Evolutionary conservation across 2,329 filamentous ascomycete genomes (phyloP).

Genomic region (Diaporthe sp.): DNA sequence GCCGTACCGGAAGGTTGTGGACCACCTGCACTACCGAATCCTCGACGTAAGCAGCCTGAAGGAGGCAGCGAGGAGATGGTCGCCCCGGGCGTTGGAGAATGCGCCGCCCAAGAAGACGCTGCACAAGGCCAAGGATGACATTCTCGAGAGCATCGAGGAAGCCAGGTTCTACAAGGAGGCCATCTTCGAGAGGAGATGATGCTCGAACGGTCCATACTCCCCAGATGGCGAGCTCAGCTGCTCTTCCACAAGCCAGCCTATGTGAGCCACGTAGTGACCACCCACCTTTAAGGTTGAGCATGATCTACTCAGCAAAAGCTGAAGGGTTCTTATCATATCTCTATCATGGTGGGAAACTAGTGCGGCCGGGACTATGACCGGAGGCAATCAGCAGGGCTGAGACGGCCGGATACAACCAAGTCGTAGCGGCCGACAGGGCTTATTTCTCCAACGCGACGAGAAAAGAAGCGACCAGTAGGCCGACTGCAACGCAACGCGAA

Average conservation of each 20-base stretch:
- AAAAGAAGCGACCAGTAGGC: constrained; percentile 18
- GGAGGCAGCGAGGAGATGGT: constrained; percentile 90
- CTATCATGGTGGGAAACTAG: neutral
- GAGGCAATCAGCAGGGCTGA: constrained; percentile 1
- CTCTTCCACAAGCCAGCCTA: neutral
- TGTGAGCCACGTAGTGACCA: neutral
- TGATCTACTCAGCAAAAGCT: neutral
- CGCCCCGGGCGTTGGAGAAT: constrained; percentile 69
- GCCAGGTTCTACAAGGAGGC: constrained; percentile 82
- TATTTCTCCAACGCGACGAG: constrained; percentile 15
- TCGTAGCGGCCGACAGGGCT: constrained; percentile 1
- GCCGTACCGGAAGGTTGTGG: constrained; percentile 81
- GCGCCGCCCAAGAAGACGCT: constrained; percentile 80
- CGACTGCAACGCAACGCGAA: constrained; percentile 26
- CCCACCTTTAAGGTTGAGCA: neutral
- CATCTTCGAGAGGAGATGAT: constrained; percentile 44
- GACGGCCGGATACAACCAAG: neutral
- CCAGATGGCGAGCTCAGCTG: too few relatives aligned
- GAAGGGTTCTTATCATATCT: neutral
- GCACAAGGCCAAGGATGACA: constrained; percentile 90
- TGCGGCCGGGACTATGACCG: neutral
- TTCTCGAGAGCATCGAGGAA: constrained; percentile 95
- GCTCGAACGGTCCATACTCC: too few relatives aligned
- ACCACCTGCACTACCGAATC: constrained; percentile 89
- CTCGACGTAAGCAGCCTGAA: constrained; percentile 94